A percentile compares a stretch with the other conserved stretches of the same genome.
Conservation (phyloP, 805 yeast species). For the Metschnikowia henanensis region DNA sequence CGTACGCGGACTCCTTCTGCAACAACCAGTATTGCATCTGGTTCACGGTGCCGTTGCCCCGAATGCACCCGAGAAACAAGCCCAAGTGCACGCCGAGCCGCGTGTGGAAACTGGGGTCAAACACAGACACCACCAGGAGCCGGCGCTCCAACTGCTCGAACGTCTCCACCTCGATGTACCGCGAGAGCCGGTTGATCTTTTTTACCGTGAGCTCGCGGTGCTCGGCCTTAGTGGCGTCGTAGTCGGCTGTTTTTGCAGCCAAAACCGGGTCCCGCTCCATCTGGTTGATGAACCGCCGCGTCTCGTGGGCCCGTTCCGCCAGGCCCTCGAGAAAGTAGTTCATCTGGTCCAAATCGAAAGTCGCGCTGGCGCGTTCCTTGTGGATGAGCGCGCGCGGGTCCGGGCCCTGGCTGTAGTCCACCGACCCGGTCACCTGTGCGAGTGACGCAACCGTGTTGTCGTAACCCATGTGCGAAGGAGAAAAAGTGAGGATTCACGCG, state of each 20-base stretch:
- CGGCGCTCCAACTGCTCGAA: conserved; percentile 55
- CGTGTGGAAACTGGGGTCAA: conserved; percentile 81
- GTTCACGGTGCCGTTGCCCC: conserved; percentile 84
- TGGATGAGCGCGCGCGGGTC: conserved; percentile 37
- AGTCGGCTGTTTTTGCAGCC: conserved; percentile 51
- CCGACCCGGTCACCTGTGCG: conserved; percentile 16
- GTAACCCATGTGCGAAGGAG: neutral
- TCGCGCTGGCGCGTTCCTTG: conserved; percentile 45
- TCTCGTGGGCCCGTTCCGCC: conserved; percentile 37
- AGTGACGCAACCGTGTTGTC: conserved; percentile 4
- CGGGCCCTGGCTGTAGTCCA: conserved; percentile 23
- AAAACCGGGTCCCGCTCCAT: conserved; percentile 69
- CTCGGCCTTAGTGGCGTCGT: conserved; percentile 55
- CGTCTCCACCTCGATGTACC: conserved; percentile 54
- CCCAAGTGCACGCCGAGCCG: conserved; percentile 89
- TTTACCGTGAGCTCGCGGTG: conserved; percentile 60
- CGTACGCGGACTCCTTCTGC: conserved; percentile 58
- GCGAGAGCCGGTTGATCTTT: conserved; percentile 60
- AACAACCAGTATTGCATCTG: conserved; percentile 84
- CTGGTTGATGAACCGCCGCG: conserved; percentile 54
- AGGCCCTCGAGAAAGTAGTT: conserved; percentile 60
- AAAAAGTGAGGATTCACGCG: too few relatives aligned
- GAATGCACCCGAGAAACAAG: conserved; percentile 73
- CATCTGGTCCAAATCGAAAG: conserved; percentile 37
- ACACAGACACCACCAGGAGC: conserved; percentile 55